A percentile compares a stretch with the other conserved stretches of the same genome.
These are phyloP conservation scores for Ophiostoma triangulosporum DNA, from an alignment of 2,329 filamentous ascomycete genomes.

Conservation along the genomic window DNA sequence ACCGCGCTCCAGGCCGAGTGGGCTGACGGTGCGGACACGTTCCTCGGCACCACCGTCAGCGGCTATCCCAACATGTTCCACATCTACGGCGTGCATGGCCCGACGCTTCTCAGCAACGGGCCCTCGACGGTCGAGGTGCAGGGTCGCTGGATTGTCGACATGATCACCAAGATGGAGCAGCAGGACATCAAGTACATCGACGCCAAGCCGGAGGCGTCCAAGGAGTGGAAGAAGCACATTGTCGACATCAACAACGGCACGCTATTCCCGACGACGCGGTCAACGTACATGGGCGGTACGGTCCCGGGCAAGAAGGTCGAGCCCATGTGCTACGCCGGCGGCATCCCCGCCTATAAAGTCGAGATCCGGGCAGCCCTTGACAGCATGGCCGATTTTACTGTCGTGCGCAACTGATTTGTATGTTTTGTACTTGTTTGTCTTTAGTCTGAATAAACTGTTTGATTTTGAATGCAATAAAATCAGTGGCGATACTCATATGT, in stretches of 20 bases:
- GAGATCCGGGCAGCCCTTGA: conserved; percentile 24
- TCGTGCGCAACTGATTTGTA: conserved; percentile 7
- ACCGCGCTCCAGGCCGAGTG: conserved; percentile 29
- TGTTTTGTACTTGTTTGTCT: no score
- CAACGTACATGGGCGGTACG: conserved; percentile 43
- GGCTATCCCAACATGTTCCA: conserved; percentile 39
- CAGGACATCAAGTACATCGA: conserved; percentile 38
- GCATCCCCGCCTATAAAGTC: conserved; percentile 23
- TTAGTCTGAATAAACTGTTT: no score
- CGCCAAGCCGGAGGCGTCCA: conserved; percentile 69
- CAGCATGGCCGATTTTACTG: conserved; percentile 22
- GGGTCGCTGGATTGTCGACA: conserved; percentile 40
- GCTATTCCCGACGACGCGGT: conserved; percentile 34
- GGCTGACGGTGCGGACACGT: conserved; percentile 27
- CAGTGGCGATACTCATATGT: no score
- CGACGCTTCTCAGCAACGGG: conserved; percentile 42
- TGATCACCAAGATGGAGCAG: conserved; percentile 33
- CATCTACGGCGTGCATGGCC: conserved; percentile 42
- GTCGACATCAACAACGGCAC: conserved; percentile 55
- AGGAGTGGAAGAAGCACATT: conserved; percentile 80
- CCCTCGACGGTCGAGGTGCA: conserved; percentile 41
- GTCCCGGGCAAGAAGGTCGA: conserved; percentile 40
- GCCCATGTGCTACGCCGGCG: conserved; percentile 34
- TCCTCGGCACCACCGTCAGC: conserved; percentile 29
- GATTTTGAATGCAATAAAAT: no score